phyloP scores from a whole-genome alignment of 768 basidiomycete species.

The Rhizopogon rudus region DNA sequence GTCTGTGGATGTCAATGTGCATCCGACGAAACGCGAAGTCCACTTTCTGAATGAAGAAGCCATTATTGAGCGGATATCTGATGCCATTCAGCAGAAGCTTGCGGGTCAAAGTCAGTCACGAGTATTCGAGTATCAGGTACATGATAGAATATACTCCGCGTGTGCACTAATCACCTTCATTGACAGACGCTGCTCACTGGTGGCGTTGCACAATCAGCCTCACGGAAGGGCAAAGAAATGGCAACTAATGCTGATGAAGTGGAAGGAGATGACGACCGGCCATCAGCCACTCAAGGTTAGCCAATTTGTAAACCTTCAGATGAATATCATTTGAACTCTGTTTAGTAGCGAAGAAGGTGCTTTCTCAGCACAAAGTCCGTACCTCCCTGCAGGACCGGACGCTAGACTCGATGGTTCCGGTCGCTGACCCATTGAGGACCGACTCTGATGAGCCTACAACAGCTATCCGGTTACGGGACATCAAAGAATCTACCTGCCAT shows the following conservation, averaged over 20 bases:
- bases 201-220: slow-evolving; percentile 31
- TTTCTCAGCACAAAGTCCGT: slow-evolving; percentile 88
- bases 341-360: slow-evolving; percentile 39
- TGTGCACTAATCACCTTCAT: background rate
- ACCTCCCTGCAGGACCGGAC: slow-evolving; percentile 86
- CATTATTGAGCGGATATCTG: slow-evolving; percentile 73
- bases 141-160: background rate
- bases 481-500: slow-evolving; percentile 72
- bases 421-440: slow-evolving; percentile 48
- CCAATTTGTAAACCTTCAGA: background rate
- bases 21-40: slow-evolving; percentile 96
- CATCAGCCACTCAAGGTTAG: slow-evolving; percentile 21
- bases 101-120: slow-evolving; percentile 60
- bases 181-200: slow-evolving; percentile 58
- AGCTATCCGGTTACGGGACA: slow-evolving; percentile 37
- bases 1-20: slow-evolving; percentile 94
- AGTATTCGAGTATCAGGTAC: slow-evolving; percentile 69
- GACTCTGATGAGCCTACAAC: slow-evolving; percentile 17
- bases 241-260: slow-evolving; percentile 35
- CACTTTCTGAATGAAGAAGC: slow-evolving; percentile 90
- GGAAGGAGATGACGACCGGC: slow-evolving; percentile 22
- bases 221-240: slow-evolving; percentile 20
- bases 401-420: slow-evolving; percentile 91
- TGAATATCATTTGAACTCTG: background rate
- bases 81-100: slow-evolving; percentile 64